phyloP scores from a whole-genome alignment of 305 asterid genomes.

The Fraxinus greggii region DNA sequence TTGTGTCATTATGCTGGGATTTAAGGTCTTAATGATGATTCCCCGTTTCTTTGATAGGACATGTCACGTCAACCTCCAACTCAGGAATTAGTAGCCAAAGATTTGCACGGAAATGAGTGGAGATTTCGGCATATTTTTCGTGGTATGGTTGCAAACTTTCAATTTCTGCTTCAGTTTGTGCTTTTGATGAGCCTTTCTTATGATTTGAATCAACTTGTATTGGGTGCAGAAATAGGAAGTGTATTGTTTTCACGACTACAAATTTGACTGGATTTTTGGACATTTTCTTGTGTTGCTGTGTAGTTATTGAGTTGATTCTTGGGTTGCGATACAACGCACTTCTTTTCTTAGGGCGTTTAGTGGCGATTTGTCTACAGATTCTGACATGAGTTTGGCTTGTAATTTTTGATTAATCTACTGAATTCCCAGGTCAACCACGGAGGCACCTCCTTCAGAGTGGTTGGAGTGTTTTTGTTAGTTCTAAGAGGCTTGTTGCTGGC shows the following conservation, averaged over 20 bases:
- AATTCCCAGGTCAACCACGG: constrained; percentile 82
- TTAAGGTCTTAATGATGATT: constrained; percentile 13
- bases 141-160: constrained; percentile 40
- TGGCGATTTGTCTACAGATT: neutral
- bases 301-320: neutral
- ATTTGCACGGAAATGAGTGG: constrained; percentile 90
- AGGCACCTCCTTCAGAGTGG: constrained; percentile 97
- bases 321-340: neutral
- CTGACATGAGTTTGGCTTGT: neutral
- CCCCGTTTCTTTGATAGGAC: constrained; percentile 48
- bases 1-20: neutral
- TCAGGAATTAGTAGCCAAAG: constrained; percentile 83
- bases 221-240: neutral
- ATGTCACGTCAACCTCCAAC: constrained; percentile 94
- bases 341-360: neutral
- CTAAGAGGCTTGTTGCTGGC: constrained; percentile 98
- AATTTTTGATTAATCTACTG: neutral
- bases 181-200: neutral
- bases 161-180: neutral
- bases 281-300: neutral
- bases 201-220: neutral
- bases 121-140: constrained; percentile 89
- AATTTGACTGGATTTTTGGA: no score
- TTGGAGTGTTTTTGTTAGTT: constrained; percentile 95
- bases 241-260: no score